A percentile compares a stretch with the other conserved stretches of the same genome.
Evolutionary conservation across 2,329 filamentous ascomycete genomes (phyloP).

Genomic region (Talaromyces sp.): DNA sequence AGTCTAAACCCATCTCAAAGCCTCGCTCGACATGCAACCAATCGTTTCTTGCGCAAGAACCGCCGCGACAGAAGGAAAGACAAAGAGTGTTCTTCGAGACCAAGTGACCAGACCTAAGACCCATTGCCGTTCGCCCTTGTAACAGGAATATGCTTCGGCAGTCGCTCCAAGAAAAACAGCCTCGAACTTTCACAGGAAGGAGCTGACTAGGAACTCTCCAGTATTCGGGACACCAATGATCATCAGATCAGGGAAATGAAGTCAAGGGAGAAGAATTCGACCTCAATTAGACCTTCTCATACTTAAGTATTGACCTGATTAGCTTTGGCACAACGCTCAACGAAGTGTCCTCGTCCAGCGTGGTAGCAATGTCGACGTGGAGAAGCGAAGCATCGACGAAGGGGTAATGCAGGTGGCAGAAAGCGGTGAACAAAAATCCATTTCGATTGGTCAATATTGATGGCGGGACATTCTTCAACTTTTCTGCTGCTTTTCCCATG

Average conservation of each 20-base stretch:
- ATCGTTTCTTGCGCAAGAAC: not conserved
- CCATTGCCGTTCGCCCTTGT: not conserved
- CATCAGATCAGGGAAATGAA: not conserved
- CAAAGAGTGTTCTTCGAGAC: not conserved
- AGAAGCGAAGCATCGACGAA: not conserved
- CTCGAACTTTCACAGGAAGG: not conserved
- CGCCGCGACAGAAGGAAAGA: not conserved
- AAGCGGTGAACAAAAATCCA: not conserved
- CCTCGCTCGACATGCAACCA: not conserved
- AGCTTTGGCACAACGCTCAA: not conserved
- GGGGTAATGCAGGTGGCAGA: not conserved
- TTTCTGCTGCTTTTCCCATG: not conserved
- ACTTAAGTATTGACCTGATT: not conserved
- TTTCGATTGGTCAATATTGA: not conserved
- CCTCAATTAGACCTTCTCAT: too few relatives aligned
- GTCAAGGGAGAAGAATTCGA: not conserved
- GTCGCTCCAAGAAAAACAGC: not conserved
- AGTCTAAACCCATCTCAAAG: not conserved
- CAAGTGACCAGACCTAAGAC: too few relatives aligned
- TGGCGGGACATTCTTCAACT: constrained; percentile 1
- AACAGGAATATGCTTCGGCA: not conserved
- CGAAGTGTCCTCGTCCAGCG: not conserved
- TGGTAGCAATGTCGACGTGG: not conserved
- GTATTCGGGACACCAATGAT: not conserved
- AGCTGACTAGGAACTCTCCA: not conserved